Evolutionary conservation across 148 eudicot genomes (phyloP).

Genomic region (Dysphania ambrosioides): DNA sequence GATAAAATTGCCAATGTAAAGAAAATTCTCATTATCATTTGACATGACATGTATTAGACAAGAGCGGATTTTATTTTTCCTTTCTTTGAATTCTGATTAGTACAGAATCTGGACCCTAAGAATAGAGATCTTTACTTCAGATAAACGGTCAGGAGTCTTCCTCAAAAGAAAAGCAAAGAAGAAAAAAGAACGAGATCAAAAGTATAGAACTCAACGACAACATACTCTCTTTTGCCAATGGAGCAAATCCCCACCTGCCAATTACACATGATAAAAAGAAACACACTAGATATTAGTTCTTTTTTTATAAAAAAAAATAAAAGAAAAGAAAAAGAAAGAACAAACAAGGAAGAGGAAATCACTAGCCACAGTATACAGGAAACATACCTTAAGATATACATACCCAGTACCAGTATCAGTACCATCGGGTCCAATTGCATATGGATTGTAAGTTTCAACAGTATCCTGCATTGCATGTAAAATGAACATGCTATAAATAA

Average conservation of each 20-base stretch:
- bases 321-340: too few relatives aligned
- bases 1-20: neutral
- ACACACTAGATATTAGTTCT: neutral
- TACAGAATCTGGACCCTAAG: too few relatives aligned
- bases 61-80: neutral
- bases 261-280: constrained; percentile 13
- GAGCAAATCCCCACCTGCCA: constrained; percentile 89
- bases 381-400: constrained; percentile 19
- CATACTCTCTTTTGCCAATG: constrained; percentile 70
- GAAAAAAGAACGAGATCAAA: neutral
- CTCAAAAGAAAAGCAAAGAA: neutral
- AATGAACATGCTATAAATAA: neutral
- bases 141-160: neutral
- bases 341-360: neutral
- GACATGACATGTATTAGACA: neutral
- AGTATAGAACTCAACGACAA: constrained; percentile 46
- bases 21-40: neutral
- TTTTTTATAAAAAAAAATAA: neutral
- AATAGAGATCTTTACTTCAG: too few relatives aligned
- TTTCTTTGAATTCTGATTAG: neutral
- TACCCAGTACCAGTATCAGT: constrained; percentile 93
- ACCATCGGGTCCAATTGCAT: constrained; percentile 49
- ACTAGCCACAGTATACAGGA: neutral
- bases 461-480: constrained; percentile 60
- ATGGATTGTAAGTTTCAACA: constrained; percentile 82